Conservation (phyloP, 495 filamentous ascomycete species). For the Thermochaetoides thermophila region DNA sequence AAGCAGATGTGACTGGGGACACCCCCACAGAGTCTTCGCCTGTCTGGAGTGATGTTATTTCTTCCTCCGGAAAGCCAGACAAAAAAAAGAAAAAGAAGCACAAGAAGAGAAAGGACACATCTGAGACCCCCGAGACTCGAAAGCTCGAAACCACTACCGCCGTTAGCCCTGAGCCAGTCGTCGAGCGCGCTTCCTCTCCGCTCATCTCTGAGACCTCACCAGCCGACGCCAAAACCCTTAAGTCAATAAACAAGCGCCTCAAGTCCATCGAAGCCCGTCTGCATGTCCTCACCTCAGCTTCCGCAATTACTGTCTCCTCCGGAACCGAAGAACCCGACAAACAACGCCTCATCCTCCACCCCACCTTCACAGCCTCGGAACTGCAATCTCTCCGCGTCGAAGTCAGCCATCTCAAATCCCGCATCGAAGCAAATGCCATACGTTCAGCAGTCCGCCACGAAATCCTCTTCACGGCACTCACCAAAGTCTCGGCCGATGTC, state of each 20-base stretch:
- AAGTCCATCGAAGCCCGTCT: constrained; percentile 4
- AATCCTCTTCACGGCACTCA: constrained; percentile 11
- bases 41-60: no score
- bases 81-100: neutral
- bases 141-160: neutral
- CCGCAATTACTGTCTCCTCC: neutral
- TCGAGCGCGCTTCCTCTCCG: neutral
- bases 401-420: constrained; percentile 4
- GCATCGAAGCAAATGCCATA: constrained; percentile 3
- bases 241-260: constrained; percentile 6
- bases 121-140: neutral
- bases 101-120: neutral
- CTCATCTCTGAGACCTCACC: neutral
- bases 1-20: no score
- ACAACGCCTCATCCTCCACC: neutral
- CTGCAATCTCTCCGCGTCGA: constrained; percentile 1
- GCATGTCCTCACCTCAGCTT: neutral
- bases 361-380: neutral
- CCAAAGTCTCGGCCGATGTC: constrained; percentile 8
- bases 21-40: no score
- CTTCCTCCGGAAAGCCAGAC: no score
- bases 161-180: neutral
- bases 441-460: constrained; percentile 9
- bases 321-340: neutral
- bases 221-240: constrained; percentile 5